Percentiles rank a stretch among this genome's conserved stretches.
Conservation (phyloP, 768 basidiomycete species). For the Leucocoprinus sp. region DNA sequence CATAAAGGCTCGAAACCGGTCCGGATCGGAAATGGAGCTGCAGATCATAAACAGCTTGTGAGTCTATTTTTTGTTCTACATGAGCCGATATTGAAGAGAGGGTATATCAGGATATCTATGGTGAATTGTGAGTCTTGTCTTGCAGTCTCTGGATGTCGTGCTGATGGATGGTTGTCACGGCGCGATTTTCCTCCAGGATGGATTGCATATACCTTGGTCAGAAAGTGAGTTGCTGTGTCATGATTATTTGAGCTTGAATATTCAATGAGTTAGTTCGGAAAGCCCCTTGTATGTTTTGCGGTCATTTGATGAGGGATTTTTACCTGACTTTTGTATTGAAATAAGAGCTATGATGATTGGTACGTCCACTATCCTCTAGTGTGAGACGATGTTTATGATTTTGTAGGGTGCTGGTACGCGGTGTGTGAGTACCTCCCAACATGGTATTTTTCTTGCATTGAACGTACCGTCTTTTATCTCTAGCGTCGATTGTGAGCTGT, state of each 20-base stretch:
- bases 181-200: conserved; percentile 41
- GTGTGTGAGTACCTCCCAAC: conserved; percentile 46
- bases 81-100: neutral
- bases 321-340: neutral
- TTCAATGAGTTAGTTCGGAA: too few relatives aligned
- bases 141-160: neutral
- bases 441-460: conserved; percentile 2
- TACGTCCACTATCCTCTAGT: too few relatives aligned
- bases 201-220: conserved; percentile 96
- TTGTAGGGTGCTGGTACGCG: conserved; percentile 59
- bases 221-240: conserved; percentile 47
- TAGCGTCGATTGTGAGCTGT: conserved; percentile 64
- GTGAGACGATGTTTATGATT: neutral
- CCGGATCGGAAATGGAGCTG: conserved; percentile 93
- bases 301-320: neutral
- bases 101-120: conserved; percentile 81
- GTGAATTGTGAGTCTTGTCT: conserved; percentile 59
- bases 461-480: neutral
- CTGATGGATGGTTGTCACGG: neutral
- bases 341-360: conserved; percentile 36
- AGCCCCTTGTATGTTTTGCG: conserved; percentile 53
- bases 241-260: neutral
- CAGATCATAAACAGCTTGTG: conserved; percentile 86
- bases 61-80: conserved; percentile 9
- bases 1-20: conserved; percentile 83